Percentiles rank a stretch among this genome's conserved stretches.
These are phyloP conservation scores for Fusarium sp. DNA, from an alignment of 2,329 filamentous ascomycete species.

Conservation along the genomic window DNA sequence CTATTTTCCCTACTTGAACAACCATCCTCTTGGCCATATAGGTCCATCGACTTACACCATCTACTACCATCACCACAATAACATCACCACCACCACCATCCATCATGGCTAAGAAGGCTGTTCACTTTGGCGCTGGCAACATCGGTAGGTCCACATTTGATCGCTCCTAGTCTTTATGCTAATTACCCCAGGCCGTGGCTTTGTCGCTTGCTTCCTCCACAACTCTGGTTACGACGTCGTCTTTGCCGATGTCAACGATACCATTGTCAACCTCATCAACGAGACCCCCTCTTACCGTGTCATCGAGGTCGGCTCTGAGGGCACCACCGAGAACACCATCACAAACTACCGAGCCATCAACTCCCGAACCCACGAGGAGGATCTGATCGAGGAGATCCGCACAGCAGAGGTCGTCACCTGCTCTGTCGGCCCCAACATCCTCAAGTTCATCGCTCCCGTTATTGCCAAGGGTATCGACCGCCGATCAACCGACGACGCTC, in stretches of 20 bases:
- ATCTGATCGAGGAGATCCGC: constrained; percentile 86
- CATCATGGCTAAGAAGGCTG: constrained; percentile 72
- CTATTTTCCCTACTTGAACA: neutral
- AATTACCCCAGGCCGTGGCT: constrained; percentile 70
- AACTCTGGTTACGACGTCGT: constrained; percentile 95
- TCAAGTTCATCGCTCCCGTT: constrained; percentile 95
- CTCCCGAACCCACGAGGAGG: constrained; percentile 85
- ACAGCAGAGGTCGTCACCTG: constrained; percentile 94
- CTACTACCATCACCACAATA: constrained; percentile 19
- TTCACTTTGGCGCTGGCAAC: constrained; percentile 89
- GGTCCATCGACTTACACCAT: constrained; percentile 27
- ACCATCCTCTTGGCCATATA: neutral
- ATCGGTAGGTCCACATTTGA: constrained; percentile 66
- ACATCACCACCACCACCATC: constrained; percentile 7
- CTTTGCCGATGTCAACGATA: constrained; percentile 94
- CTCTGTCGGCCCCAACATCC: constrained; percentile 94
- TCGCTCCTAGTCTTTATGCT: constrained; percentile 8
- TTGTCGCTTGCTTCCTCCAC: constrained; percentile 92
- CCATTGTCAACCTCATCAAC: constrained; percentile 84
- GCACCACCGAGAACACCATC: constrained; percentile 84
- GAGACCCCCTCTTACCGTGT: constrained; percentile 83
- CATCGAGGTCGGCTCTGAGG: constrained; percentile 89
- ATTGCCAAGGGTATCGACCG: constrained; percentile 94
- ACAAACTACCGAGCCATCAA: constrained; percentile 98
- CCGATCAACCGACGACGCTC: constrained; percentile 72